Percentiles rank a stretch among this genome's conserved stretches.
Conservation (phyloP, 2,329 filamentous ascomycete genomes). For the Chaetomiaceae sp. region DNA sequence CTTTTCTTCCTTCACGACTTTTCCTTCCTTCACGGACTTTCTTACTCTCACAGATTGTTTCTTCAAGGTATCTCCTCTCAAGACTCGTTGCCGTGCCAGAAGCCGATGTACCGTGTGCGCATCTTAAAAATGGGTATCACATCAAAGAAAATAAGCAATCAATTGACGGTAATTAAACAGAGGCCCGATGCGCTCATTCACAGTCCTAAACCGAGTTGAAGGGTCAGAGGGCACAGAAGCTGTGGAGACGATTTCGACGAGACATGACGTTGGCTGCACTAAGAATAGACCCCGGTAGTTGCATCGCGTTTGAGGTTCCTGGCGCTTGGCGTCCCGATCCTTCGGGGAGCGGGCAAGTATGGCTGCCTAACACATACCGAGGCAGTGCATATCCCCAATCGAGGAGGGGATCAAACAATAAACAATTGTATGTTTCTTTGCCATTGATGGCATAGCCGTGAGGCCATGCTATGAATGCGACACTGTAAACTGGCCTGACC, state of each 20-base stretch:
- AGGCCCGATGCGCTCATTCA: background rate
- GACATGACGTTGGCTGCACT: constrained; percentile 17
- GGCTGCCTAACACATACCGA: too few species aligned
- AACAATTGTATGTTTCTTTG: too few species aligned
- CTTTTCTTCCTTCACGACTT: too few species aligned
- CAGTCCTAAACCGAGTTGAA: constrained; percentile 2
- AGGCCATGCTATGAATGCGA: too few species aligned
- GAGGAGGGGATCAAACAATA: too few species aligned
- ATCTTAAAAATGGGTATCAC: constrained; percentile 13
- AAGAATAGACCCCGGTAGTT: constrained; percentile 5
- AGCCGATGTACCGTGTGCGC: background rate
- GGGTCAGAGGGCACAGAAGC: background rate
- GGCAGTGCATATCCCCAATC: too few species aligned
- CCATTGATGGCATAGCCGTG: too few species aligned
- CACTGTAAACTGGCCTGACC: too few species aligned
- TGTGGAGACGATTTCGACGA: constrained; percentile 8
- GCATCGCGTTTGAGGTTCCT: background rate
- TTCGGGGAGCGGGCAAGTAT: too few species aligned
- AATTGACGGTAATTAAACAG: background rate
- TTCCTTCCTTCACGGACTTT: too few species aligned
- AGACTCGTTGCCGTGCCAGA: constrained; percentile 10
- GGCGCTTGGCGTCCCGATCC: constrained; percentile 5
- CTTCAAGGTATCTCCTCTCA: too few species aligned
- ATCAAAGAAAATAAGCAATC: background rate
- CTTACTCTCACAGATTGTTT: too few species aligned